Conservation (phyloP, 192 early-diverging fungal genomes). For the Linnemannia exigua region DNA sequence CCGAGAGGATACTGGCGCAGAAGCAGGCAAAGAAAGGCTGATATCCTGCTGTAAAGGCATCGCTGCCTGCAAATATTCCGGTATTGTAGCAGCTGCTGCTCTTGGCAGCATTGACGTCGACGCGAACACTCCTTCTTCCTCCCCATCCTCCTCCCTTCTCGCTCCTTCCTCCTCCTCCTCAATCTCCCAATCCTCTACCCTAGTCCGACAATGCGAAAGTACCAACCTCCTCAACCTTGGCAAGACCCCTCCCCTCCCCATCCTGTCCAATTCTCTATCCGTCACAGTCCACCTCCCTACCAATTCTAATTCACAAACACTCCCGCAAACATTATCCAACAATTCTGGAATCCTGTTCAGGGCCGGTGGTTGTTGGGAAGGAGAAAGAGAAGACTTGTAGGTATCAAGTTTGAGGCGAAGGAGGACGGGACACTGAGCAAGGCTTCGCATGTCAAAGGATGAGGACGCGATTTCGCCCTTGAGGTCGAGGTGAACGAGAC, state of each 20-base stretch:
- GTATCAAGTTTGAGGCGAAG: conserved; percentile 9
- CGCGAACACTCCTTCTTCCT: not conserved
- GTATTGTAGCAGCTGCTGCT: too few relatives aligned
- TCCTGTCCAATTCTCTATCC: conserved; percentile 8
- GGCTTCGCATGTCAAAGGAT: conserved; percentile 7
- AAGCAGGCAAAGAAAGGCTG: not conserved
- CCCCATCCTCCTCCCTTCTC: not conserved
- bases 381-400: conserved; percentile 1
- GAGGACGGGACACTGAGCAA: conserved; percentile 3
- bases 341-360: not conserved
- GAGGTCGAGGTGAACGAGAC: conserved; percentile 12
- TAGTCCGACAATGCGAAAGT: conserved; percentile 8
- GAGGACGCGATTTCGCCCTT: conserved; percentile 15
- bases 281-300: conserved; percentile 19
- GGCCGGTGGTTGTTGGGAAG: not conserved
- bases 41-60: conserved; percentile 8
- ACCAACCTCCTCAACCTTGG: conserved; percentile 5
- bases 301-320: conserved; percentile 15
- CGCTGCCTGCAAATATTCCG: not conserved
- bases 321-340: not conserved
- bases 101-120: not conserved
- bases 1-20: not conserved
- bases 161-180: not conserved
- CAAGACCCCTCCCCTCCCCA: not conserved
- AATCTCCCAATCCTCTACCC: not conserved